Base-by-base conservation (phyloP, 2,329 filamentous ascomycete genomes). In the Beauveria australis region DNA sequence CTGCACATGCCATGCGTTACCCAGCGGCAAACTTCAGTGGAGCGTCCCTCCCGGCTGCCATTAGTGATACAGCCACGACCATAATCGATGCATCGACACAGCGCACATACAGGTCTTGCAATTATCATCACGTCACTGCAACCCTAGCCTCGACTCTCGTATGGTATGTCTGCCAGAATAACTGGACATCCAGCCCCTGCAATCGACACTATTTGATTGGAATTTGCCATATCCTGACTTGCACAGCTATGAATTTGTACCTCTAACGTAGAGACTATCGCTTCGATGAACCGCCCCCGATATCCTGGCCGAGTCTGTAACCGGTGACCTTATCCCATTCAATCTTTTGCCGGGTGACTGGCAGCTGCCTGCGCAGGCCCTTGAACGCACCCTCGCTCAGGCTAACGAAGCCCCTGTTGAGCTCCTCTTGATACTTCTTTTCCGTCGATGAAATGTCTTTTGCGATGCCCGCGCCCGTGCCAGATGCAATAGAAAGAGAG, bases 311-410 rank as follows among this genome's bases (percentile, higher is more conserved):
- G 67, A 96, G 79, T 63, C 91, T 82, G 78, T 99, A 99, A 67
- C 91, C 92, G 51, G 91, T 89, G 66, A 99, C 91, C 80, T 96
- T 97, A 75, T 99, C 93, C 94, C 94, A 99, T 77, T 99, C 94
- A 67, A 99, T 93, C 83, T 97, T 97, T 80, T 99, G 94, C 71
- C 94, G 87, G 64, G 94, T 99, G 63, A 99, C 92, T 0, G 94
- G 94, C 72, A 99, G 78, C 77, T 97, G 94, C 75, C 94, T 85
- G 71, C 94, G 85, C 73, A 99, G 76, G 2, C 87, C 86, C 83
- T 97, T 99, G 78, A 99, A 99, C 1, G 92, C 91, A 10, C 92
- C 93, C 77, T 99, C 94, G 70, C 91, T 94, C 72, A 99, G 79
- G 65, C 81, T 88, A 16, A 86, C 87, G 73, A 99, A 97, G 18